Evolutionary conservation across 306 rosid genomes (phyloP).

Genomic region (Canavalia ensiformis): DNA sequence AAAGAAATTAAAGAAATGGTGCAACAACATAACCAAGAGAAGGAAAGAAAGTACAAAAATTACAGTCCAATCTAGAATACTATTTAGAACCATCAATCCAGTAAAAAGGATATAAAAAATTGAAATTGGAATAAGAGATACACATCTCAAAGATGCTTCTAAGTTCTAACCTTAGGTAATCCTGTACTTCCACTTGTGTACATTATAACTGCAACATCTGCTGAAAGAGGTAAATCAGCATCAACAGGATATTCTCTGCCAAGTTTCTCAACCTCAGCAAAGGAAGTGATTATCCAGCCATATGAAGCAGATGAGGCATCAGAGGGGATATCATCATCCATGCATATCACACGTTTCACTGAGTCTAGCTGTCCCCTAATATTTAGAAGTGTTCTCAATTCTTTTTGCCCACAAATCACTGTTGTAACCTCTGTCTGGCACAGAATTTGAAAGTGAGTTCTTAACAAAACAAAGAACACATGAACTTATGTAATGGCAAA

Average conservation of each 20-base stretch:
- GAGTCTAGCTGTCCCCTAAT: conserved; percentile 80
- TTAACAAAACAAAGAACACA: conserved; percentile 23
- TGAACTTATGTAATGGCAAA: background rate
- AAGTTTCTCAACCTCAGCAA: conserved; percentile 67
- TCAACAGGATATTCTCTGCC: conserved; percentile 74
- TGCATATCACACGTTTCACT: conserved; percentile 76
- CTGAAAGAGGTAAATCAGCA: conserved; percentile 76
- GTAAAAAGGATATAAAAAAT: conserved; percentile 4
- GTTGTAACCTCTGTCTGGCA: conserved; percentile 89
- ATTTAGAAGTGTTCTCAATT: conserved; percentile 70
- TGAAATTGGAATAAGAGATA: conserved; percentile 11
- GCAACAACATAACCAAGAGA: conserved; percentile 20
- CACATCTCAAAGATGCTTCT: conserved; percentile 46
- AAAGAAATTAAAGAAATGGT: conserved; percentile 17
- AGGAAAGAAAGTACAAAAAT: conserved; percentile 12
- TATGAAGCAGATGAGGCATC: conserved; percentile 57
- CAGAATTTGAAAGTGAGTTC: conserved; percentile 36
- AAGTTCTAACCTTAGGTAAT: conserved; percentile 82
- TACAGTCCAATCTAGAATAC: conserved; percentile 1
- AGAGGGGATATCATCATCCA: conserved; percentile 76
- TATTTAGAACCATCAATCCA: conserved; percentile 15
- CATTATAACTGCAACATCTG: conserved; percentile 92
- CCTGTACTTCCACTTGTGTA: conserved; percentile 97
- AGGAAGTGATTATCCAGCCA: conserved; percentile 69
- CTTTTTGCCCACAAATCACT: conserved; percentile 85